Percentiles rank a stretch among this genome's conserved stretches.
Conservation (phyloP, 2,329 filamentous ascomycete genomes). For the Colletotrichum endophyticum region DNA sequence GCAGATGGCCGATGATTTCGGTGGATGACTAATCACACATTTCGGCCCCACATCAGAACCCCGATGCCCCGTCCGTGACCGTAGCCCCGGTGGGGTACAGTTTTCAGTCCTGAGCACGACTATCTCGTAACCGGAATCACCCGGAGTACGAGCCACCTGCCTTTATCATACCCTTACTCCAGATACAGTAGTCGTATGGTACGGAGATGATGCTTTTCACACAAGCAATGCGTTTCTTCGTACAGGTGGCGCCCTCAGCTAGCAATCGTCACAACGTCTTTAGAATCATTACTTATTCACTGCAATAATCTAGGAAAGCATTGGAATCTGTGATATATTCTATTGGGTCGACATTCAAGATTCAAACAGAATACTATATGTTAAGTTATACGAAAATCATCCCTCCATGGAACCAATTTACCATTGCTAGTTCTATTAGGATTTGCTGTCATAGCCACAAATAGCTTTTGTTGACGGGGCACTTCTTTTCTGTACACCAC, state of each 20-base stretch:
- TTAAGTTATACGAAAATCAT: fast-evolving
- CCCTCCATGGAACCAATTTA: fast-evolving
- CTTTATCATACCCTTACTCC: not conserved
- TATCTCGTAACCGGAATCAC: fast-evolving
- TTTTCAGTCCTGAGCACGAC: not conserved
- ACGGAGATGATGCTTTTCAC: not conserved
- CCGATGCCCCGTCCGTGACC: not conserved
- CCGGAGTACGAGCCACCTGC: not conserved
- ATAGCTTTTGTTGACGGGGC: not conserved
- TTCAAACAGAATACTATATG: not conserved
- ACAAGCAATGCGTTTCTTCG: not conserved
- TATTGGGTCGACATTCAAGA: no score
- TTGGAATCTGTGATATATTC: not conserved
- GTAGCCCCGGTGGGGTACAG: not conserved
- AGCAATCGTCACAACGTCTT: not conserved
- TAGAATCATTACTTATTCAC: no score
- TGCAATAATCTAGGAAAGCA: not conserved
- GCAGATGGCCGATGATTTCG: not conserved
- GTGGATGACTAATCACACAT: not conserved
- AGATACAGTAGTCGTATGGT: fast-evolving
- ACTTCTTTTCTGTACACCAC: not conserved
- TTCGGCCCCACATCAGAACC: not conserved
- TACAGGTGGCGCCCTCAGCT: not conserved
- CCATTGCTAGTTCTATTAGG: fast-evolving
- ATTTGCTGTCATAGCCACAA: not conserved